Evolutionary conservation across 2,329 filamentous ascomycete genomes (phyloP).

Genomic region (Madurella fahalii): DNA sequence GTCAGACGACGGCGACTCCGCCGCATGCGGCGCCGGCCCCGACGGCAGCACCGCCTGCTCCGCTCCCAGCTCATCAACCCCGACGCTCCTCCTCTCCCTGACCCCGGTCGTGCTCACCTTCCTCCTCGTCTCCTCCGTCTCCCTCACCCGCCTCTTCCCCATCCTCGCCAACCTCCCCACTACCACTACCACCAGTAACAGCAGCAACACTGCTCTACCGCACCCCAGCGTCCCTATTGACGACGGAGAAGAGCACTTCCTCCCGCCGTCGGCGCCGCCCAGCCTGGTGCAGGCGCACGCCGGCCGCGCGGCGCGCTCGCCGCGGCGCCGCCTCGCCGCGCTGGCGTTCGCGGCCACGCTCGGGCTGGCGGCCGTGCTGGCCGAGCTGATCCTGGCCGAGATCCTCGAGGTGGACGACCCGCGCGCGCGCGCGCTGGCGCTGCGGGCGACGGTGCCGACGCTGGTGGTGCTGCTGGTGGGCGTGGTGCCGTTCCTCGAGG

Average conservation of each 20-base stretch:
- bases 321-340: slow-evolving; percentile 51
- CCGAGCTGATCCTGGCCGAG: slow-evolving; percentile 77
- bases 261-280: slow-evolving; percentile 59
- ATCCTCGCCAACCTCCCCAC: slow-evolving; percentile 59
- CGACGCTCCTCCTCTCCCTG: slow-evolving; percentile 46
- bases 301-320: slow-evolving; percentile 52
- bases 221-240: slow-evolving; percentile 32
- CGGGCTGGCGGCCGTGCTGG: slow-evolving; percentile 71
- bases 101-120: slow-evolving; percentile 71
- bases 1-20: too few relatives aligned
- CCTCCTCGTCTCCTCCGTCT: slow-evolving; percentile 55
- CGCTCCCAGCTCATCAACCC: neutral
- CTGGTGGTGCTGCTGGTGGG: slow-evolving; percentile 69
- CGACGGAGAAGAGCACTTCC: slow-evolving; percentile 58
- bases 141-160: slow-evolving; percentile 67
- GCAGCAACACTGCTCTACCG: neutral
- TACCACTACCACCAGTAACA: slow-evolving; percentile 36
- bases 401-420: slow-evolving; percentile 72
- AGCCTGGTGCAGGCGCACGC: slow-evolving; percentile 56
- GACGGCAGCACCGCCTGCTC: slow-evolving; percentile 10
- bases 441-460: slow-evolving; percentile 65
- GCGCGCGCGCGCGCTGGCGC: slow-evolving; percentile 61
- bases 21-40: neutral
- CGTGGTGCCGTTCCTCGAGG: slow-evolving; percentile 73
- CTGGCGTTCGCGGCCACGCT: slow-evolving; percentile 72